phyloP scores from a whole-genome alignment of 2,329 filamentous ascomycete species.

The Penicillium palitans region DNA sequence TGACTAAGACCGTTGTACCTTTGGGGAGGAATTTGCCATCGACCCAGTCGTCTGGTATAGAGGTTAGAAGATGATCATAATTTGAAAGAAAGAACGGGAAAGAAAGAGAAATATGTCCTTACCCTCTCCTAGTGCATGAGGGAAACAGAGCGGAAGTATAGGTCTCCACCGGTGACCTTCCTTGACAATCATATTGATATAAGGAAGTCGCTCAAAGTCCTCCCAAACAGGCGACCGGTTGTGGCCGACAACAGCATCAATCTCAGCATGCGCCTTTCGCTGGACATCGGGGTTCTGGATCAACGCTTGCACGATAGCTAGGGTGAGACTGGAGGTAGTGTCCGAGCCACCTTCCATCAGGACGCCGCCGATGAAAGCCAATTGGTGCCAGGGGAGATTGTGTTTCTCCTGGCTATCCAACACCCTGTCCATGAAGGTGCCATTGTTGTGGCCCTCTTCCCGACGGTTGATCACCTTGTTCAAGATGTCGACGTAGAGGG shows the following conservation, averaged over 20 bases:
- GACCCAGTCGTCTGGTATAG: background rate
- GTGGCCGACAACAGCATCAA: conserved; percentile 1
- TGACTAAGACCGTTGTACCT: background rate
- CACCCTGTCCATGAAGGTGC: background rate
- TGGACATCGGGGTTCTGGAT: background rate
- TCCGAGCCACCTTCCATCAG: conserved; percentile 7
- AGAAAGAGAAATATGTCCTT: background rate
- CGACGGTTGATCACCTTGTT: background rate
- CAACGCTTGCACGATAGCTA: conserved; percentile 2
- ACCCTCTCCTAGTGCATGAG: conserved; percentile 3
- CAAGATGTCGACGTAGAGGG: background rate
- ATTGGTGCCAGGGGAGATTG: background rate
- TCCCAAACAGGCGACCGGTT: background rate
- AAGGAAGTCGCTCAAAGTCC: background rate
- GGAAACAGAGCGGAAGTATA: background rate
- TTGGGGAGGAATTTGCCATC: background rate
- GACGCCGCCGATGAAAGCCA: conserved; percentile 1
- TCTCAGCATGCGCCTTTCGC: conserved; percentile 1
- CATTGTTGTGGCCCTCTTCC: background rate
- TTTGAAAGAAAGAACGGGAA: background rate
- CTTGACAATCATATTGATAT: conserved; percentile 7
- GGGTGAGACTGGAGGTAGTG: background rate
- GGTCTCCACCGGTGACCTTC: conserved; percentile 7
- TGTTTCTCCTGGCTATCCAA: background rate
- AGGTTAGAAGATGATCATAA: background rate